phyloP scores from a whole-genome alignment of 139 green algal species.

The Tetradesmus lagerheimii region DNA sequence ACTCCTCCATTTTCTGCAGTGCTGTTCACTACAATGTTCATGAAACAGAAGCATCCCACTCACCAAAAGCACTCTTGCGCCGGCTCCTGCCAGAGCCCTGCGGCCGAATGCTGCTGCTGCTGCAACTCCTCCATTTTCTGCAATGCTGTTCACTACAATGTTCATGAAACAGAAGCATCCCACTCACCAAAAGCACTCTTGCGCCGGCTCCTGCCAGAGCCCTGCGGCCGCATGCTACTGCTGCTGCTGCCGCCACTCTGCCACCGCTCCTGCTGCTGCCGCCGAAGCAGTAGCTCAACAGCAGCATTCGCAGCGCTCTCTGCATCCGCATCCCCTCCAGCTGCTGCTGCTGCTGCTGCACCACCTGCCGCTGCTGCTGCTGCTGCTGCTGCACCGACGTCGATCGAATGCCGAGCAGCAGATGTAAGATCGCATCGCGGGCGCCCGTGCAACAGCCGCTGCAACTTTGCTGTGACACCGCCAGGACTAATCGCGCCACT shows the following conservation, averaged over 20 bases:
- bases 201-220: background rate
- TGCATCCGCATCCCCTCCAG: background rate
- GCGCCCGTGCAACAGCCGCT: slow-evolving; percentile 4
- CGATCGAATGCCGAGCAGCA: background rate
- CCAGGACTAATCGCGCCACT: background rate
- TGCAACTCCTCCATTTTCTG: too few relatives aligned
- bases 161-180: background rate
- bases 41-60: background rate
- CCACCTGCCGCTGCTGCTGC: background rate
- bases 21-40: too few relatives aligned
- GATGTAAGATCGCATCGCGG: background rate
- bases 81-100: background rate
- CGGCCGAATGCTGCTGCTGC: background rate
- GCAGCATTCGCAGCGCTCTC: background rate
- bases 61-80: slow-evolving; percentile 26
- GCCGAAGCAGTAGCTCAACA: background rate
- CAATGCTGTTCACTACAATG: too few relatives aligned
- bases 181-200: slow-evolving; percentile 26
- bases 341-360: background rate
- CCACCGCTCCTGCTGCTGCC: slow-evolving; percentile 1
- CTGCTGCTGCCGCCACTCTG: background rate
- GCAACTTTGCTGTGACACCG: background rate
- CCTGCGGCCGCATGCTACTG: background rate
- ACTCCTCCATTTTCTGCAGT: too few relatives aligned
- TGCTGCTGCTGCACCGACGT: background rate